Base-by-base conservation (phyloP, 305 asterid genomes). In the Plantago coronopus region DNA sequence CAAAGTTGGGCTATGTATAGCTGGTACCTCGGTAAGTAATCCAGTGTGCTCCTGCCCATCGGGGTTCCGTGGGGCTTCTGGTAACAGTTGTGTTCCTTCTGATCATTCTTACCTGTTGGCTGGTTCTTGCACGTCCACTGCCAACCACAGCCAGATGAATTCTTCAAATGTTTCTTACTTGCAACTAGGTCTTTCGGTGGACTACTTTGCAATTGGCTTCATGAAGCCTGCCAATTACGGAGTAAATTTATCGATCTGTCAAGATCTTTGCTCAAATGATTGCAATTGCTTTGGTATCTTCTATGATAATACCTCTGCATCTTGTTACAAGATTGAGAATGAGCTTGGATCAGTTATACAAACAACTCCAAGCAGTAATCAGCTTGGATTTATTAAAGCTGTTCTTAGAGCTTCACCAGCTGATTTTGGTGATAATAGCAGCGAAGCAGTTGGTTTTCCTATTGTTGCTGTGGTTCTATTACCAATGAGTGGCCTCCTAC, bases 271-370 rank as follows among this genome's bases (percentile, higher is more conserved):
- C 48, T 68, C 89, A 2, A 57, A 16, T 17, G 66, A 79, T 18
- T 84, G 93, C 53, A 15, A 80, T 69, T 84, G 93, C 62, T 66
- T 78, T 56, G 88, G 79, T 0, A 14, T 84, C 51, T 84, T 84
- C 76, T 67, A 61, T 37, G 76, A 72, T 5, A 68, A 78, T 58
- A 61, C 81, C 2, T 66, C 83, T 2, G 75, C 82, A 12, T 76
- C 82, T 25, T 84, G 93, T 56, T 82, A 78, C 68, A 72, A 31
- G 47, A 42, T 79, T 40, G 69, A 48, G 45, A 66, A 78, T 17
- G 46, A 71, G 6, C 29, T 82, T 17, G 87, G 93, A 20, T 82
- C 89, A 1, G 48, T 84, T 18, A 64, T 74, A 59, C 48, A 59
- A 67, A 68, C 44, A 17, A 14, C 72, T 1, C 23, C 53, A n/a